These are phyloP conservation scores for Paecilomyces fulvus DNA, from an alignment of 2,329 filamentous ascomycete species.

Conservation along the genomic window DNA sequence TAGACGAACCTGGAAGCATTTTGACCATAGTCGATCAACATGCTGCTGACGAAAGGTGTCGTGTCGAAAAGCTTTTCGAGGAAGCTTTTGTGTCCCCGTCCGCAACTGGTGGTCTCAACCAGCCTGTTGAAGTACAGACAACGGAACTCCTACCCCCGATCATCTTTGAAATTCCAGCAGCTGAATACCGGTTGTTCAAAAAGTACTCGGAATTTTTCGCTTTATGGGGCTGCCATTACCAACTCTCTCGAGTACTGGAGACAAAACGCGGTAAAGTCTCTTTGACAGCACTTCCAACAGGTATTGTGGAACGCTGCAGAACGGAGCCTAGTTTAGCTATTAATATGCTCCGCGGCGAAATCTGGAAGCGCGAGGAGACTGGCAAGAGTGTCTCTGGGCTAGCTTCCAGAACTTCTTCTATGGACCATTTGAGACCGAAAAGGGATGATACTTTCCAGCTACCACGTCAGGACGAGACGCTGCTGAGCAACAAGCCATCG, in stretches of 20 bases:
- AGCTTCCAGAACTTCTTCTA: background rate
- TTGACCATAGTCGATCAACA: conserved; percentile 86
- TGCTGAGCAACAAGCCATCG: conserved; percentile 1
- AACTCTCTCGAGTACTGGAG: conserved; percentile 24
- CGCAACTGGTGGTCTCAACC: conserved; percentile 4
- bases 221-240: conserved; percentile 66
- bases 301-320: conserved; percentile 68
- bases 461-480: background rate
- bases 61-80: conserved; percentile 63
- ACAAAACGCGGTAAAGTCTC: conserved; percentile 26
- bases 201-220: conserved; percentile 50
- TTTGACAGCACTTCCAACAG: conserved; percentile 56
- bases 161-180: conserved; percentile 53
- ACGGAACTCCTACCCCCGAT: conserved; percentile 44
- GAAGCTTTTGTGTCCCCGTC: conserved; percentile 37
- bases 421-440: background rate
- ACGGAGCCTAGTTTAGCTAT: conserved; percentile 63
- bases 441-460: background rate
- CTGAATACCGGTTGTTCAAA: conserved; percentile 54
- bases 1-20: conserved; percentile 17
- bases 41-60: conserved; percentile 81
- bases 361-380: conserved; percentile 56
- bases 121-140: conserved; percentile 19
- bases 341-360: conserved; percentile 64
- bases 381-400: conserved; percentile 6